Conservation (phyloP, 768 basidiomycete genomes). For the Lactarius akahatsu region DNA sequence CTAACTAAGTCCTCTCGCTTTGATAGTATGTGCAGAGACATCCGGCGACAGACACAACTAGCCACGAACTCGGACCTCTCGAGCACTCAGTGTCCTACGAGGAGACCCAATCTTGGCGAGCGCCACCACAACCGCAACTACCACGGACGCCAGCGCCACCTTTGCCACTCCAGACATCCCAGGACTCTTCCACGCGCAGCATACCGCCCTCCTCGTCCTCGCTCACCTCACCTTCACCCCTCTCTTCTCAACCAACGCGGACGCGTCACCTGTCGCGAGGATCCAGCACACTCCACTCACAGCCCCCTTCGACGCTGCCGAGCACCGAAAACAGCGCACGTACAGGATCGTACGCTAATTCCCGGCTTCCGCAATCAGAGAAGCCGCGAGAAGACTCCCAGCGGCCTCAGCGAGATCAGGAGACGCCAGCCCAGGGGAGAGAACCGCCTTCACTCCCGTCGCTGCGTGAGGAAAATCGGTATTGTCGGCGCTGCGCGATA, state of each 20-base stretch:
- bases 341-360: not conserved
- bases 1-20: slow-evolving; percentile 8
- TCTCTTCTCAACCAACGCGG: slow-evolving; percentile 7
- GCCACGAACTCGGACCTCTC: not conserved
- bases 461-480: slow-evolving; percentile 62
- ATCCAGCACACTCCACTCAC: slow-evolving; percentile 13
- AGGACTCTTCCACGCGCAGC: slow-evolving; percentile 21
- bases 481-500: slow-evolving; percentile 61
- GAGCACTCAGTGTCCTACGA: slow-evolving; percentile 4
- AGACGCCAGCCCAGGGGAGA: slow-evolving; percentile 3
- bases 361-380: not conserved
- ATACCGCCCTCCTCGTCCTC: slow-evolving; percentile 21
- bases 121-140: not conserved
- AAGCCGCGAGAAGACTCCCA: not conserved
- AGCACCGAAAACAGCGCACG: slow-evolving; percentile 11
- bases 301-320: not conserved
- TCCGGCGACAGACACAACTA: not conserved
- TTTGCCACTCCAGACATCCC: slow-evolving; percentile 10
- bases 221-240: slow-evolving; percentile 9
- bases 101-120: not conserved
- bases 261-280: slow-evolving; percentile 6
- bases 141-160: slow-evolving; percentile 1
- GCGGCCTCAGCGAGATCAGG: not conserved
- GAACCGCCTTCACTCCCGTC: slow-evolving; percentile 45
- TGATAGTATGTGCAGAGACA: slow-evolving; percentile 10